Conservation (phyloP, 495 filamentous ascomycete species). For the Penicillium atrosanguineum region DNA sequence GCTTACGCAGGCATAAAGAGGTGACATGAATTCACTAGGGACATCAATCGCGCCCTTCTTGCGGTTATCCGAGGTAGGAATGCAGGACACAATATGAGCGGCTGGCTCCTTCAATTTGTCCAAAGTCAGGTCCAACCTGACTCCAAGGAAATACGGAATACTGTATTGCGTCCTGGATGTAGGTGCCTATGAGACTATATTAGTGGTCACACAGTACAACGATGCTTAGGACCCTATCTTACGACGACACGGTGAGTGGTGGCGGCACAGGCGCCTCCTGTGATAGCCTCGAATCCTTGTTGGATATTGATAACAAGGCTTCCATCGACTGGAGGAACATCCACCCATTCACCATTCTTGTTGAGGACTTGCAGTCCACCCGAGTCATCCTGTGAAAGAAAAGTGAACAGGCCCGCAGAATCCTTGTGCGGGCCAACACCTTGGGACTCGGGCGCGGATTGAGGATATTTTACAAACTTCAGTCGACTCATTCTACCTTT, state of each 20-base stretch:
- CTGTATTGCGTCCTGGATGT: constrained; percentile 60
- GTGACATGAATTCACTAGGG: constrained; percentile 44
- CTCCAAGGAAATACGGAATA: constrained; percentile 90
- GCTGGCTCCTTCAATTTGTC: constrained; percentile 41
- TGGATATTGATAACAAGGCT: constrained; percentile 62
- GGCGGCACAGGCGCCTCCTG: constrained; percentile 76
- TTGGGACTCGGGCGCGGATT: constrained; percentile 57
- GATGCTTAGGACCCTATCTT: constrained; percentile 2
- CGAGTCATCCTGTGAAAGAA: constrained; percentile 53
- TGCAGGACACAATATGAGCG: constrained; percentile 34
- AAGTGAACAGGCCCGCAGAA: constrained; percentile 61
- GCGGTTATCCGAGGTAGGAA: constrained; percentile 34
- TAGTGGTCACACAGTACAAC: background rate
- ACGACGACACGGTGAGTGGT: constrained; percentile 80
- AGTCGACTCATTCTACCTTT: constrained; percentile 86
- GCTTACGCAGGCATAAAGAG: constrained; percentile 41
- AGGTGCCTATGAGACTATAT: constrained; percentile 24
- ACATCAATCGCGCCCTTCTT: constrained; percentile 41
- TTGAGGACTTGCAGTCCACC: constrained; percentile 52
- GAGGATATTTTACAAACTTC: constrained; percentile 91
- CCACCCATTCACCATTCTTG: constrained; percentile 48
- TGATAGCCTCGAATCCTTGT: constrained; percentile 88
- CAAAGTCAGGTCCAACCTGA: constrained; percentile 77
- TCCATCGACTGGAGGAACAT: constrained; percentile 45
- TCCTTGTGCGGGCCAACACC: constrained; percentile 94